phyloP scores from a whole-genome alignment of 164 flowering plant species.

The Piper longum region DNA sequence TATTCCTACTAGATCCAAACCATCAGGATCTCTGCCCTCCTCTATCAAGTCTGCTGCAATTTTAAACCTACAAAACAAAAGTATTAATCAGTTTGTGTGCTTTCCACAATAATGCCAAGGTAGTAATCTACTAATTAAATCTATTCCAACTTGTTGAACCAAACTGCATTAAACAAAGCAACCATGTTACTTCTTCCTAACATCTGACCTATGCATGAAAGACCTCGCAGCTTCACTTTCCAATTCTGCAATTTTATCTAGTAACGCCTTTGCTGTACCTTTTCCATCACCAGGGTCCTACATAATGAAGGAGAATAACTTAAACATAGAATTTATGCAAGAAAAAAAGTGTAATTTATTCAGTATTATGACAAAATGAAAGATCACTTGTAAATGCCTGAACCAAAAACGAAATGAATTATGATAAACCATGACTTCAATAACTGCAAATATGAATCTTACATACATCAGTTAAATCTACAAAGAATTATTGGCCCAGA shows the following conservation, averaged over 20 bases:
- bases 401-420: too few species aligned
- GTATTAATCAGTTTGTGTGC: background rate
- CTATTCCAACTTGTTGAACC: background rate
- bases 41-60: constrained; percentile 85
- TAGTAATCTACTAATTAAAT: background rate
- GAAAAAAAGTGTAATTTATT: too few species aligned
- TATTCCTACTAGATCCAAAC: constrained; percentile 82
- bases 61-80: constrained; percentile 50
- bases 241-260: constrained; percentile 62
- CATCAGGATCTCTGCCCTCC: constrained; percentile 61
- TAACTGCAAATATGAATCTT: too few species aligned
- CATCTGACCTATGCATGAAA: constrained; percentile 86
- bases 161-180: background rate
- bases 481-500: constrained; percentile 4
- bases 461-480: too few species aligned
- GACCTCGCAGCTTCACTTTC: constrained; percentile 95
- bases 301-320: too few species aligned
- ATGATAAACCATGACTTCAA: too few species aligned
- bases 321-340: too few species aligned
- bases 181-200: background rate
- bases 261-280: constrained; percentile 75
- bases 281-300: constrained; percentile 65
- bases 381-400: too few species aligned
- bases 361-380: too few species aligned
- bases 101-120: background rate